Evolutionary conservation across 202 grass and related monocot genomes (phyloP), one percentile per base, ranked within the genome.

Genomic region (Schoenoplectus tabernaemontani): DNA sequence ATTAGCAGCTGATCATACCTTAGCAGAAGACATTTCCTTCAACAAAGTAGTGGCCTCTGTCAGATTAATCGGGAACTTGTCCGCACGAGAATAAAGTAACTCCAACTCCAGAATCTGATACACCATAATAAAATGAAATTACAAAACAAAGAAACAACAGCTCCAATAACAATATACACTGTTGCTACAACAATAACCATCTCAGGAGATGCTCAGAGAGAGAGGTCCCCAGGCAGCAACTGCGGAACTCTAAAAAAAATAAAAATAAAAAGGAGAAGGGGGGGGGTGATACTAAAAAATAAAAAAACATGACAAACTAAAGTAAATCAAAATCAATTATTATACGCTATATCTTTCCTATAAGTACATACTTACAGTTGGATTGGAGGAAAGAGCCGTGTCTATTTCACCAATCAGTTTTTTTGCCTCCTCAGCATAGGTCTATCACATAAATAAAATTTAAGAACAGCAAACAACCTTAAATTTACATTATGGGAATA

Each of bases 91-190:
- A 77, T 87, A 83, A 41, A 97, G 69, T 22, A 30, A 78, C 86
- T 97, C 89, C 86, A 97, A 93, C 81, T 85, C 72, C 19, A 39
- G 79, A 81, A 97, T 86, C 93, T 97, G 88, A 75, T 9, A 86
- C 61, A 77, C 62, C 61, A 91, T 85, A 57, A 43, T 16, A 78
- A 51, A 7, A 51, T n/a, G 62, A 32, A 82, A 33, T 44, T 13
- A 83, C 69, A 56, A 87, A 42, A 60, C 24, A 53, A 59, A 70
- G 53, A 78, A 15, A 86, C 57, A 44, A 78, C 41, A 71, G 4
- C 67, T 79, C 42, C 24, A 23, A 78, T 33, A 73, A 22, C 2
- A 78, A 78, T 78, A 59, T 58, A 77, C 41, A 66, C 20, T 39
- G 63, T n/a, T 66, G 32, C 62, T n/a, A 39, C 63, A 46, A 46